Evolutionary conservation across 352 stramenopile genomes (phyloP), one percentile per base, ranked within the genome.

Genomic region (Ophiocytium majus): DNA sequence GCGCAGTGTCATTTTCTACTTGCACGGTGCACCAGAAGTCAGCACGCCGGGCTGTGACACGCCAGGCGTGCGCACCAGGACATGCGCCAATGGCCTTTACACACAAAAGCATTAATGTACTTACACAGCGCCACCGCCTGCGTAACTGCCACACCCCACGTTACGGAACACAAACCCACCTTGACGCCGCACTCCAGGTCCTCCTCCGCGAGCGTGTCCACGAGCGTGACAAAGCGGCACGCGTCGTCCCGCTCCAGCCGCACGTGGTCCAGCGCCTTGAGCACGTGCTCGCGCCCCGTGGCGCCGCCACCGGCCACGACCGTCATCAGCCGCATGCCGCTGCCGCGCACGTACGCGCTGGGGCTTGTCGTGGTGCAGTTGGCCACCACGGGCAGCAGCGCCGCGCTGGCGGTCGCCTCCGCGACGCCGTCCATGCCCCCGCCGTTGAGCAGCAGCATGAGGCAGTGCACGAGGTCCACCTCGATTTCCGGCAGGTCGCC

Each of bases 251-350:
- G 5, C 43, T 57, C 43, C 43, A 57, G 43, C 43, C 43, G 43
- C 43, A 86, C 78, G 66, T 86, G 83, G 83, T 86, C 83, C 31
- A 86, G 64, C 1, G 83, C 83, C 43, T 86, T 86, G 1, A 64
- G 76, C 19, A 86, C 83, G 32, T 71, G 76, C 31, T 86, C 83
- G 50, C 64, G 80, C 35, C 83, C 76, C n/a, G 37, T 49, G 32
- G 76, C 32, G 14, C 76, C 63, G 57, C 71, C 74, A 49, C 63
- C 83, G 19, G 78, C 57, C 14, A 86, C 66, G 50, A 88, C 81
- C 14, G 85, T 88, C 66, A 88, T 79, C 35, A 88, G 76, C 81
- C 78, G 76, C 63, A 88, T 75, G 19, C 82, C 63, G 79, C 49
- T 85, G 32, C 75, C 75, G 19, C 75, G 36, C 50, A 81, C 75